Percentiles rank a stretch among this genome's conserved stretches.
These are phyloP conservation scores for Chenopodium berlandieri DNA, from an alignment of 148 eudicot genomes.

Conservation along the genomic window DNA sequence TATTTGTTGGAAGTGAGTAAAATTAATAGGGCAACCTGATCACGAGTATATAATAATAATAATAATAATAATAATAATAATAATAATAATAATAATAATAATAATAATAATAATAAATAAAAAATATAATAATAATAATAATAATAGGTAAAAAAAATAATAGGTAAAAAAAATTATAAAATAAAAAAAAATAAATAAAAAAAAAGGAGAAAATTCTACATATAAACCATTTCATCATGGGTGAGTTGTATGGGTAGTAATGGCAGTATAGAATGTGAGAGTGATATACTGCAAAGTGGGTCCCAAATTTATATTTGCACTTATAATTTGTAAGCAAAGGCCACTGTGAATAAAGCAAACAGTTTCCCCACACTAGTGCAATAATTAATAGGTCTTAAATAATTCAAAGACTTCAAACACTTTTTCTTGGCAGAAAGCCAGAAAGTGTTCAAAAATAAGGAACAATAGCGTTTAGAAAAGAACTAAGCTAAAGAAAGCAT, in stretches of 20 bases:
- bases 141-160: neutral
- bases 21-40: too few species aligned
- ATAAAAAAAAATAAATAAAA: neutral
- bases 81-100: neutral
- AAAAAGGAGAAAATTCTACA: neutral
- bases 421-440: too few species aligned
- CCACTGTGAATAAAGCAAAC: neutral
- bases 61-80: too few species aligned
- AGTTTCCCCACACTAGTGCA: neutral
- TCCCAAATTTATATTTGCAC: neutral
- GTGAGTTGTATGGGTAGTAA: neutral
- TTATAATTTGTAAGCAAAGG: neutral
- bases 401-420: neutral
- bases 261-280: neutral
- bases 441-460: too few species aligned
- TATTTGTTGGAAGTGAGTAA: neutral
- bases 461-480: too few species aligned
- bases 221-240: neutral
- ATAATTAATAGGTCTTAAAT: neutral
- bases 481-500: neutral
- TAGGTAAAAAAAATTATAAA: neutral
- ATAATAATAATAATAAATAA: too few species aligned
- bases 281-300: slow-evolving; percentile 3
- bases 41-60: too few species aligned
- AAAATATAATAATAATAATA: neutral